Conservation (phyloP, 306 rosid species). For the Hylodesmum podocarpum region DNA sequence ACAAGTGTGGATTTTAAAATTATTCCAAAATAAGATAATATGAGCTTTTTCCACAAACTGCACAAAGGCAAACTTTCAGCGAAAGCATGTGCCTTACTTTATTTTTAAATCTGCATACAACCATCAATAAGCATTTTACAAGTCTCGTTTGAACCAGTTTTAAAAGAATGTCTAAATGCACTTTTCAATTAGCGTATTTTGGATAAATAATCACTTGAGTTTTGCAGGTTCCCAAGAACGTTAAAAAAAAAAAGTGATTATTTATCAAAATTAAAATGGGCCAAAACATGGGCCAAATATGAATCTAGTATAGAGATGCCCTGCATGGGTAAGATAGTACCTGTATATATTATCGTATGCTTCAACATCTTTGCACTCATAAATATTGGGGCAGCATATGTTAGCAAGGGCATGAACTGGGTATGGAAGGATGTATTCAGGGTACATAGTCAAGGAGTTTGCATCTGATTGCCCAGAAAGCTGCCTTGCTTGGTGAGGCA, state of each 20-base stretch:
- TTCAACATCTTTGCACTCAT: slow-evolving; percentile 86
- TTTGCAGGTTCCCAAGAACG: not conserved
- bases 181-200: not conserved
- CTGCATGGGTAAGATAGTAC: slow-evolving; percentile 39
- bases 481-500: slow-evolving; percentile 75
- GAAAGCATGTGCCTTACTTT: not conserved
- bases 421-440: slow-evolving; percentile 81
- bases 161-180: not conserved
- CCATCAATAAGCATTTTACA: slow-evolving; percentile 10
- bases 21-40: not conserved
- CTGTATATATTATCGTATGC: slow-evolving; percentile 73
- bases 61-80: not conserved
- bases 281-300: not conserved
- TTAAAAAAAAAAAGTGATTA: not conserved
- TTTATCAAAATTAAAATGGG: not conserved
- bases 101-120: slow-evolving; percentile 5
- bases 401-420: slow-evolving; percentile 91
- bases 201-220: not conserved
- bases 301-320: not conserved
- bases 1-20: not conserved
- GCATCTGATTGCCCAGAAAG: slow-evolving; percentile 70
- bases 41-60: slow-evolving; percentile 14
- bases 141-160: not conserved
- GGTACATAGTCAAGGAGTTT: slow-evolving; percentile 63
- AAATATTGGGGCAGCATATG: slow-evolving; percentile 80